Conservation (phyloP, 2,329 filamentous ascomycete genomes). For the Cordyceps pruinosa region DNA sequence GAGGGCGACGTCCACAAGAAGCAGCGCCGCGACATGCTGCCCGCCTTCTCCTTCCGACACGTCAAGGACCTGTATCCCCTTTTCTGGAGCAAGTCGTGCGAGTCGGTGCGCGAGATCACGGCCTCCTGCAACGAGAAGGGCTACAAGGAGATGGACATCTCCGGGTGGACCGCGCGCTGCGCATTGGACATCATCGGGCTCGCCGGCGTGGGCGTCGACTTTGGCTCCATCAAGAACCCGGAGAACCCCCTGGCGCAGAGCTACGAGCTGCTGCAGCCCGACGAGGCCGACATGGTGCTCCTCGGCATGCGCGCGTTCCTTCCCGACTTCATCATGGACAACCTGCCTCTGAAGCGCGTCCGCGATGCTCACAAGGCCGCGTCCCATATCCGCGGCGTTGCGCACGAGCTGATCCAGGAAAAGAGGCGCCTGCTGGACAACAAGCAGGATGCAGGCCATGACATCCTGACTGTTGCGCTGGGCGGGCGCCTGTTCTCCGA, state of each 20-base stretch:
- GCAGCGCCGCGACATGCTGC: constrained; percentile 26
- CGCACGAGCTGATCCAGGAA: constrained; percentile 27
- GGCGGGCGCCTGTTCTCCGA: constrained; percentile 27
- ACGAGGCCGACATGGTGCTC: constrained; percentile 8
- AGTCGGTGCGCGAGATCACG: constrained; percentile 17
- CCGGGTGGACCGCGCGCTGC: constrained; percentile 19
- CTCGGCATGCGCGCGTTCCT: constrained; percentile 13
- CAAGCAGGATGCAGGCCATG: constrained; percentile 23
- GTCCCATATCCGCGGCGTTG: constrained; percentile 22
- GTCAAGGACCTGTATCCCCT: constrained; percentile 27
- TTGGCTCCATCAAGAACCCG: constrained; percentile 25
- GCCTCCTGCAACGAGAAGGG: constrained; percentile 6
- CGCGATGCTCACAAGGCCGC: constrained; percentile 21
- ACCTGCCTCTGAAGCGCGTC: constrained; percentile 13
- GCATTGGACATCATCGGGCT: constrained; percentile 31
- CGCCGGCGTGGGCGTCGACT: constrained; percentile 27
- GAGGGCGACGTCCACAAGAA: constrained; percentile 28
- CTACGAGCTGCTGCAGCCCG: constrained; percentile 20
- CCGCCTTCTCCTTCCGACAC: constrained; percentile 27
- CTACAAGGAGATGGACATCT: constrained; percentile 16
- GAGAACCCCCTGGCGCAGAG: constrained; percentile 30
- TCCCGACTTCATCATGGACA: constrained; percentile 10
- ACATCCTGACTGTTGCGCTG: constrained; percentile 32
- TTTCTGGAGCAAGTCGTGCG: constrained; percentile 26
- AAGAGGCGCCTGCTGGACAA: constrained; percentile 19